These are phyloP conservation scores for Trichoderma afroharzianum DNA, from an alignment of 2,329 filamentous ascomycete genomes.

Conservation along the genomic window DNA sequence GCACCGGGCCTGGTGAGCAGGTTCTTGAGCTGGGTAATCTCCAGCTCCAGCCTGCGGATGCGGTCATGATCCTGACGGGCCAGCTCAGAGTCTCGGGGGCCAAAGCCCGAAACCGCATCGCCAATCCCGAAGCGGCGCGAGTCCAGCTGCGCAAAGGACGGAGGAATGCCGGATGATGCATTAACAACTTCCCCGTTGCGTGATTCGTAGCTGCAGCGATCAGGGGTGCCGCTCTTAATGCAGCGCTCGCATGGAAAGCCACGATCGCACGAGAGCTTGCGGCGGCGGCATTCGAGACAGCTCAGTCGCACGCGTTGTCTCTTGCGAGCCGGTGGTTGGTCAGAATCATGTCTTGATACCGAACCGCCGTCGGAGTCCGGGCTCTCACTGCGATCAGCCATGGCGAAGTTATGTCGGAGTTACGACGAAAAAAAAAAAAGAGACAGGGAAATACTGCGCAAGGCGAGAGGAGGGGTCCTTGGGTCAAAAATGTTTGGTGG, in stretches of 20 bases:
- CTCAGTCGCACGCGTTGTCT: slow-evolving; percentile 57
- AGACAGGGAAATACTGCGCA: slow-evolving; percentile 12
- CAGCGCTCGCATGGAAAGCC: slow-evolving; percentile 60
- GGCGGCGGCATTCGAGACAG: slow-evolving; percentile 57
- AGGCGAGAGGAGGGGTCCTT: slow-evolving; percentile 23
- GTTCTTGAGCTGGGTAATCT: slow-evolving; percentile 54
- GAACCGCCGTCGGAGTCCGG: slow-evolving; percentile 36
- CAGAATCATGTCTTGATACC: slow-evolving; percentile 26
- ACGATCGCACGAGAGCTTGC: slow-evolving; percentile 60
- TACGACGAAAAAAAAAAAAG: slow-evolving; percentile 28
- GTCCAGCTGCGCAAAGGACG: slow-evolving; percentile 42
- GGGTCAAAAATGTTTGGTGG: slow-evolving; percentile 21
- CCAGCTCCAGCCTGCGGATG: slow-evolving; percentile 56
- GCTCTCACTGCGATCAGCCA: slow-evolving; percentile 36
- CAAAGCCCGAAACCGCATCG: slow-evolving; percentile 28
- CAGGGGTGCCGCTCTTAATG: slow-evolving; percentile 58
- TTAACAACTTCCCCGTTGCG: slow-evolving; percentile 50
- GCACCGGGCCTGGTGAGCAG: slow-evolving; percentile 45
- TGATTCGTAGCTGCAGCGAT: slow-evolving; percentile 58
- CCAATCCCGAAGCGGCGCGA: slow-evolving; percentile 36
- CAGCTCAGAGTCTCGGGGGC: slow-evolving; percentile 35
- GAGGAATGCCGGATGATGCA: slow-evolving; percentile 43
- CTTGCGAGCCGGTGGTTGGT: slow-evolving; percentile 47
- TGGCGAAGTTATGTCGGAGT: slow-evolving; percentile 30
- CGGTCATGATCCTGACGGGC: slow-evolving; percentile 52